These are phyloP conservation scores for Casaregolazyma suthepensis DNA, from an alignment of 1,139 yeast species.

Conservation along the genomic window DNA sequence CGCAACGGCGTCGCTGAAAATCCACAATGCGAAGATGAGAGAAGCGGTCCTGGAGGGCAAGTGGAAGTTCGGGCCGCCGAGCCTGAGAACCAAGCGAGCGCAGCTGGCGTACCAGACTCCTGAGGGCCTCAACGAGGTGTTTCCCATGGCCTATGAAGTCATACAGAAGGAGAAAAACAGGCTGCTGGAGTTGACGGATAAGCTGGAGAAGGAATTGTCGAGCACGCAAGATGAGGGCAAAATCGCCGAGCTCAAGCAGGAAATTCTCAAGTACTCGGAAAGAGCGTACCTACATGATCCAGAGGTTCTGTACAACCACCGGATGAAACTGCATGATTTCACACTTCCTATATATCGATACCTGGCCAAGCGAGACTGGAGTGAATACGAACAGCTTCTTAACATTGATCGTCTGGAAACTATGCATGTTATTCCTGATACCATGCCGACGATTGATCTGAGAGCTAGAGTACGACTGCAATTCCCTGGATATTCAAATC, in stretches of 20 bases:
- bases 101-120: conserved; percentile 60
- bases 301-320: conserved; percentile 67
- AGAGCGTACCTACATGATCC: conserved; percentile 71
- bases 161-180: conserved; percentile 42
- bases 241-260: conserved; percentile 16
- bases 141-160: conserved; percentile 58
- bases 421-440: conserved; percentile 82
- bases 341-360: conserved; percentile 74
- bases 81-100: conserved; percentile 41
- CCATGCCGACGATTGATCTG: conserved; percentile 86
- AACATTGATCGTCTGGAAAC: conserved; percentile 88
- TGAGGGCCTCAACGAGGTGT: conserved; percentile 61
- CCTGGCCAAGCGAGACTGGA: conserved; percentile 66
- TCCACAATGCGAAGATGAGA: conserved; percentile 28
- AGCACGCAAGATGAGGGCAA: conserved; percentile 13
- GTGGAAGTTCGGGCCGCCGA: conserved; percentile 41
- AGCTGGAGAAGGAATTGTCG: conserved; percentile 24
- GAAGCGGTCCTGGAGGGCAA: conserved; percentile 34
- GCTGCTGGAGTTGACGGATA: conserved; percentile 30
- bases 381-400: conserved; percentile 56
- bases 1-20: conserved; percentile 18
- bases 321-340: conserved; percentile 46
- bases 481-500: conserved; percentile 62
- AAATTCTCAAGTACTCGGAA: conserved; percentile 29
- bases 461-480: conserved; percentile 66